Evolutionary conservation across 1,284 basidiomycete genomes (phyloP).

Genomic region (Cutaneotrichosporon arboriforme): DNA sequence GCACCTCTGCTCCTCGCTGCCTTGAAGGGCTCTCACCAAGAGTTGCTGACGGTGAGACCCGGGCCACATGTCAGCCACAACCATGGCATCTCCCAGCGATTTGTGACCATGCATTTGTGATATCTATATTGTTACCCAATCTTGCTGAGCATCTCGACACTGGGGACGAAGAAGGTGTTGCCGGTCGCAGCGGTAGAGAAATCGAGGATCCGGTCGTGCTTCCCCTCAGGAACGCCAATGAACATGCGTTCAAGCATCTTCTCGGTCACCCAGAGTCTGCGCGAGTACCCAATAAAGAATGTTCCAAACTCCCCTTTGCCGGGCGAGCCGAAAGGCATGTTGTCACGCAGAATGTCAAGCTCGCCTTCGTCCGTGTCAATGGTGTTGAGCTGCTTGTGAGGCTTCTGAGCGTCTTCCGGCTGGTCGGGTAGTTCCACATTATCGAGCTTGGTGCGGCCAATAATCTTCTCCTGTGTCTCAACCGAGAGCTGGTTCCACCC

Average conservation of each 20-base stretch:
- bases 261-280: conserved; percentile 17
- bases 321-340: conserved; percentile 19
- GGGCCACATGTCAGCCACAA: too few species aligned
- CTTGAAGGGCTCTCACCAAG: too few species aligned
- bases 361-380: conserved; percentile 11
- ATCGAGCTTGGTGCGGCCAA: conserved; percentile 19
- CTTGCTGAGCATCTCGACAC: conserved; percentile 2
- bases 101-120: too few species aligned
- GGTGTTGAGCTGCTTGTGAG: conserved; percentile 17
- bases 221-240: conserved; percentile 14
- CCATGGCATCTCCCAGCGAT: too few species aligned
- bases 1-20: too few species aligned
- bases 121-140: too few species aligned
- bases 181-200: conserved; percentile 13
- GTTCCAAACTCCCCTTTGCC: conserved; percentile 16
- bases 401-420: conserved; percentile 11
- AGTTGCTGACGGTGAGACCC: too few species aligned
- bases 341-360: conserved; percentile 21
- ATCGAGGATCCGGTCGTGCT: conserved; percentile 18
- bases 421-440: conserved; percentile 15
- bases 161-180: conserved; percentile 14
- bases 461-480: conserved; percentile 14
- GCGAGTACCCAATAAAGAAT: conserved; percentile 17
- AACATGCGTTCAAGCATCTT: conserved; percentile 21
- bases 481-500: conserved; percentile 10